Percentiles rank a stretch among this genome's conserved stretches.
Evolutionary conservation across 2,329 filamentous ascomycete species (phyloP).

Genomic region (Beauveria sp.): DNA sequence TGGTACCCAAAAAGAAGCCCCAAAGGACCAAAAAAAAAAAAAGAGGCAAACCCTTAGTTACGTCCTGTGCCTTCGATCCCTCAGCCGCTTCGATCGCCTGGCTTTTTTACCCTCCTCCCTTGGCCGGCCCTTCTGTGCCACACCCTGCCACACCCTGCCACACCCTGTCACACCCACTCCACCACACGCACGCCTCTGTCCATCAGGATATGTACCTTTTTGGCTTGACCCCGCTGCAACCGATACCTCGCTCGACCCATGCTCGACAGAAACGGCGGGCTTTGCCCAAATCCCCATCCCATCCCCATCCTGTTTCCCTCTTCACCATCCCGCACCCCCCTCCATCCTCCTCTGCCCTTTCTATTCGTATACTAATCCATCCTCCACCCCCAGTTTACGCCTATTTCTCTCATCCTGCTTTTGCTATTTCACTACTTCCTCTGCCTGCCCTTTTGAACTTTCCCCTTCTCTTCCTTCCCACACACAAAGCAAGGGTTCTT

Average conservation of each 20-base stretch:
- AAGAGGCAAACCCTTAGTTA: not conserved
- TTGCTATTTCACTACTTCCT: slow-evolving; percentile 6
- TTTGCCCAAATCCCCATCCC: slow-evolving; percentile 9
- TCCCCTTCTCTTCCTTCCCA: not conserved
- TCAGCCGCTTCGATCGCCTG: not conserved
- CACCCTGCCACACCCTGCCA: slow-evolving; percentile 3
- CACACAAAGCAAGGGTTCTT: not conserved
- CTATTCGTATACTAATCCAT: slow-evolving; percentile 3
- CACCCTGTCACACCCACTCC: not conserved
- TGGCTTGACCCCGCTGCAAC: not conserved
- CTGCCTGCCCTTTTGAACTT: not conserved
- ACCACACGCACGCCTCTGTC: not conserved
- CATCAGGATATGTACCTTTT: not conserved
- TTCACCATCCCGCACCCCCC: slow-evolving; percentile 8
- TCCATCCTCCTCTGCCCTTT: slow-evolving; percentile 3
- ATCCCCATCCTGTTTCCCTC: slow-evolving; percentile 14
- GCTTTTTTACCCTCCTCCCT: not conserved
- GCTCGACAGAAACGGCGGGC: slow-evolving; percentile 6
- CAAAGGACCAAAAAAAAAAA: not conserved
- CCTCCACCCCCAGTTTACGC: slow-evolving; percentile 4
- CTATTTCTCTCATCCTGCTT: slow-evolving; percentile 1
- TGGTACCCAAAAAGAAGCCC: not conserved
- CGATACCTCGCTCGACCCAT: not conserved
- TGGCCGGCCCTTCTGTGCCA: slow-evolving; percentile 5
- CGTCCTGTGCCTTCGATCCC: not conserved